phyloP scores from a whole-genome alignment of 768 basidiomycete species.

The Suillus discolor region DNA sequence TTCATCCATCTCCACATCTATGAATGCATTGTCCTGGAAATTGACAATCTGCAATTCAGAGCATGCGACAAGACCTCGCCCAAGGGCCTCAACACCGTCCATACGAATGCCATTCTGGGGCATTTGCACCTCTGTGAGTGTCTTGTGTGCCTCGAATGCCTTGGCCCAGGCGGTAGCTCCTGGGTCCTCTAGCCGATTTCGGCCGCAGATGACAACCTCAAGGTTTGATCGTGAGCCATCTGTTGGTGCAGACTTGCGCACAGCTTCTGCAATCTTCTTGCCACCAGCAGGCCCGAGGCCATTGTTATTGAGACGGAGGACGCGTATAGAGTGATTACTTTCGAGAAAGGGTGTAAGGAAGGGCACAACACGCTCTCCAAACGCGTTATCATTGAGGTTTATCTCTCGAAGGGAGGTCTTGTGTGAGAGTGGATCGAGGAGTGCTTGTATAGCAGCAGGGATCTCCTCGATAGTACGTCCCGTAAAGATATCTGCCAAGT shows the following conservation, averaged over 20 bases:
- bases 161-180: conserved; percentile 82
- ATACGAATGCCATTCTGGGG: conserved; percentile 98
- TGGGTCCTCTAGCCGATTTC: conserved; percentile 94
- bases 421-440: conserved; percentile 84
- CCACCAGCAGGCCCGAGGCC: conserved; percentile 94
- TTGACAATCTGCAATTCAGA: conserved; percentile 74
- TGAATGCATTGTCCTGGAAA: conserved; percentile 90
- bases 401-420: conserved; percentile 84
- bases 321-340: conserved; percentile 77
- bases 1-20: conserved; percentile 57
- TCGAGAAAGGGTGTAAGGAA: conserved; percentile 91
- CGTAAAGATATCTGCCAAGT: conserved; percentile 98
- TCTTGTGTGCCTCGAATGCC: conserved; percentile 84
- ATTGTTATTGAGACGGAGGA: conserved; percentile 94
- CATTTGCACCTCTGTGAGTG: conserved; percentile 84
- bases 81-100: conserved; percentile 84
- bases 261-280: conserved; percentile 78
- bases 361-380: conserved; percentile 92
- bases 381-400: conserved; percentile 94
- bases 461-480: conserved; percentile 96
- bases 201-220: conserved; percentile 84
- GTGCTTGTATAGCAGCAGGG: conserved; percentile 81
- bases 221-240: conserved; percentile 75
- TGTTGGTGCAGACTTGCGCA: conserved; percentile 73
- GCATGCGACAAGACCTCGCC: conserved; percentile 71